Evolutionary conservation across 176 grass and related monocot species (phyloP), one percentile per base, ranked within the genome.

Genomic region (Dactylis glomerata): DNA sequence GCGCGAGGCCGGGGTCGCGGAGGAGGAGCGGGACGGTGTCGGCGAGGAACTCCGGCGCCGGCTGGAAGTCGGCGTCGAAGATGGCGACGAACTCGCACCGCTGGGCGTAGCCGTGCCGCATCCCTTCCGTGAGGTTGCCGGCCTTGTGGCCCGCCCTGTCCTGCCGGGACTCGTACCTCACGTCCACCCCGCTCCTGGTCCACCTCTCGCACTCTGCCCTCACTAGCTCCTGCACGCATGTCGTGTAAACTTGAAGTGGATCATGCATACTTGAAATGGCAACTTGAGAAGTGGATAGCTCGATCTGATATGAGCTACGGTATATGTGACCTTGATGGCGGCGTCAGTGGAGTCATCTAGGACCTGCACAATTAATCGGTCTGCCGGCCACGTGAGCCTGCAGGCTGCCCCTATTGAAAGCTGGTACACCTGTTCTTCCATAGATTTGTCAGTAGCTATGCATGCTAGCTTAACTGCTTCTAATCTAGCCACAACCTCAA

Each of bases 41-140:
- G 5, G 28, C 11, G 68, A 94, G 94, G 78, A 97, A 97, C 62
- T 90, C 91, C 10, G 94, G 82, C 81, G 77, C 75, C 17, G 94
- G 94, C 77, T 97, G 91, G 84, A 97, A 97, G 77, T 97, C 94
- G 12, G 91, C 94, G 61, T 97, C 94, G 78, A 97, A 92, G 82
- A 97, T 94, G 3, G 87, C 91, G 8, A 97, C 79, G 81, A 88
- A 94, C 69, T 97, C 94, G 78, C 92, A 94, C 3, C 38, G 31
- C 11, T 33, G 73, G 20, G 84, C 89, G 77, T 97, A 97, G 20
- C 37, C 77, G n/a, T 88, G 89, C 15, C 83, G 82, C 92, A 97
- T 92, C 19, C 91, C 92, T 17, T 94, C 92, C 16, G 80, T 86
- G 31, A 97, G 83, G 62, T 93, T 93, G 3, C 94, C 94, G 31